Evolutionary conservation across 106 monocot genomes (phyloP).

Genomic region (Dioscorea dumetorum): DNA sequence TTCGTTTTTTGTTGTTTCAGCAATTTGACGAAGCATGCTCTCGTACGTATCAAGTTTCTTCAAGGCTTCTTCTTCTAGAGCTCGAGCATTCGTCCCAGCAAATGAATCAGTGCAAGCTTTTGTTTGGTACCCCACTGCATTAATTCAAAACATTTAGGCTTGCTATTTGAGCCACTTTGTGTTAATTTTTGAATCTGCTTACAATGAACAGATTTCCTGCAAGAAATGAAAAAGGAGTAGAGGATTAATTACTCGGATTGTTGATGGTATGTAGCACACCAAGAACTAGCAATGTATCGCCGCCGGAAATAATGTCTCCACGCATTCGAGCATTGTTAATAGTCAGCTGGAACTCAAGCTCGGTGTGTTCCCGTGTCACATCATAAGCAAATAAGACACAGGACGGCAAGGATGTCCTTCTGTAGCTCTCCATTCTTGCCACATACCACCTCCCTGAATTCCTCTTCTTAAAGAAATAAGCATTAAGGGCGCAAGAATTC

Average conservation of each 20-base stretch:
- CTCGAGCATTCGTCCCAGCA: constrained; percentile 16
- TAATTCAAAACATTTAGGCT: neutral
- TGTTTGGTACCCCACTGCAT: constrained; percentile 36
- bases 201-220: too few species aligned
- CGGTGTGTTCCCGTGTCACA: constrained; percentile 25
- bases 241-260: constrained; percentile 26
- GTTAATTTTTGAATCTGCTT: too few species aligned
- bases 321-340: constrained; percentile 12
- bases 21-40: constrained; percentile 20
- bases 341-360: constrained; percentile 18
- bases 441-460: too few species aligned
- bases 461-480: too few species aligned
- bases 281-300: constrained; percentile 23
- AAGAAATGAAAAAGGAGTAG: neutral
- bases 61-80: constrained; percentile 26
- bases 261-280: constrained; percentile 35
- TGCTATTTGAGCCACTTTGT: too few species aligned
- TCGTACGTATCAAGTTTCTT: constrained; percentile 20
- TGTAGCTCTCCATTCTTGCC: neutral
- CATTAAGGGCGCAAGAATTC: too few species aligned
- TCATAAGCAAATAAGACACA: constrained; percentile 25
- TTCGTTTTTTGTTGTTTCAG: constrained; percentile 13
- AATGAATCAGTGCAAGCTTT: constrained; percentile 39
- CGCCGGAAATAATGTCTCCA: constrained; percentile 24
- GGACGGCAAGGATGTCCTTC: neutral